These are phyloP conservation scores for Claviceps pusilla DNA, from an alignment of 2,329 filamentous ascomycete genomes.

Conservation along the genomic window DNA sequence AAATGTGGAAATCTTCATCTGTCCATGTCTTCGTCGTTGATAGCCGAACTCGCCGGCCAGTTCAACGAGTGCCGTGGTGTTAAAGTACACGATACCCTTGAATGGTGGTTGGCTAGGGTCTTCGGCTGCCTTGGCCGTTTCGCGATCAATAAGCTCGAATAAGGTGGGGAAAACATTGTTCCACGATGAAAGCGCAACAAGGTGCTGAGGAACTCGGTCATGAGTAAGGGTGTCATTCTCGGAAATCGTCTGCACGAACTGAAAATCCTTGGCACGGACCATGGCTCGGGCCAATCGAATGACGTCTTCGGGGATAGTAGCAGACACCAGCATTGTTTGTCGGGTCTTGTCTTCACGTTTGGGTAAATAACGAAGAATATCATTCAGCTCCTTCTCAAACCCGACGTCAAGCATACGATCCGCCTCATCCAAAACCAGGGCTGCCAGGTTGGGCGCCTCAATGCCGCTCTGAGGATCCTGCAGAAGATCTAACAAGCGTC, in stretches of 20 bases:
- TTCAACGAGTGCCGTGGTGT: constrained; percentile 59
- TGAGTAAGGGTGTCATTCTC: constrained; percentile 76
- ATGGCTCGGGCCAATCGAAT: constrained; percentile 62
- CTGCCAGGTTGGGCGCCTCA: constrained; percentile 66
- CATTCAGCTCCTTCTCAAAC: constrained; percentile 49
- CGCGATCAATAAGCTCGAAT: constrained; percentile 57
- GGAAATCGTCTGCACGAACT: constrained; percentile 79
- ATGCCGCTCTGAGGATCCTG: constrained; percentile 49
- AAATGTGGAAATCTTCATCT: constrained; percentile 22
- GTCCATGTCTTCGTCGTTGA: constrained; percentile 20
- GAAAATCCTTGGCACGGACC: constrained; percentile 64
- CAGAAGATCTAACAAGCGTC: constrained; percentile 70
- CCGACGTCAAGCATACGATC: constrained; percentile 97
- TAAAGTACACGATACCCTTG: constrained; percentile 93
- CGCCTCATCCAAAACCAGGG: constrained; percentile 89
- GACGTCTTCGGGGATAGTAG: constrained; percentile 76
- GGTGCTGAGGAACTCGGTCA: constrained; percentile 64
- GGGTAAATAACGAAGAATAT: constrained; percentile 51
- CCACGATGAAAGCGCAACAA: constrained; percentile 51
- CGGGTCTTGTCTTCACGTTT: constrained; percentile 46
- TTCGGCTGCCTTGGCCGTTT: constrained; percentile 29
- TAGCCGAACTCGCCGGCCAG: constrained; percentile 43
- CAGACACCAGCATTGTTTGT: constrained; percentile 90
- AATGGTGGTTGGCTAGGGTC: constrained; percentile 44
- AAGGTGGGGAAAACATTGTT: constrained; percentile 65